These are phyloP conservation scores for Penicillium taxi DNA, from an alignment of 495 filamentous ascomycete genomes.

Conservation along the genomic window DNA sequence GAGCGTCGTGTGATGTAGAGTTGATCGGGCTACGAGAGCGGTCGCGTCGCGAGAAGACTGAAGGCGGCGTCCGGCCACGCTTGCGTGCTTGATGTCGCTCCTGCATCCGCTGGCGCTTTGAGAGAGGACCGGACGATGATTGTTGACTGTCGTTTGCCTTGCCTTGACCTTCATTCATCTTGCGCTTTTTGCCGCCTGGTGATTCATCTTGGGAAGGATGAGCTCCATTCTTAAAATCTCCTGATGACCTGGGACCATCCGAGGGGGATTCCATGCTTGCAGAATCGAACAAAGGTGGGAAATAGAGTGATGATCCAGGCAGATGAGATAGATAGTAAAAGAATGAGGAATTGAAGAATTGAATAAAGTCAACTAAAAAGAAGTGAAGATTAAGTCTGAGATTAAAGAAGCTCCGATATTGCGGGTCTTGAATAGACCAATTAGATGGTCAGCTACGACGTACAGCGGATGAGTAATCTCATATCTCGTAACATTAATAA, in stretches of 20 bases:
- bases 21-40: slow-evolving; percentile 26
- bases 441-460: too few species aligned
- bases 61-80: slow-evolving; percentile 31
- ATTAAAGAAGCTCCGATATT: too few species aligned
- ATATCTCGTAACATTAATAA: too few species aligned
- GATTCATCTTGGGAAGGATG: slow-evolving; percentile 1
- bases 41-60: slow-evolving; percentile 38
- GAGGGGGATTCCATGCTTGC: too few species aligned
- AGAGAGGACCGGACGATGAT: slow-evolving; percentile 15
- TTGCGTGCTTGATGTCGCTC: slow-evolving; percentile 38
- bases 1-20: slow-evolving; percentile 15
- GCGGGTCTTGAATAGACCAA: too few species aligned
- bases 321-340: too few species aligned
- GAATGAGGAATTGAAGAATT: too few species aligned
- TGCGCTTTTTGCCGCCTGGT: slow-evolving; percentile 18
- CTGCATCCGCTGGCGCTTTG: slow-evolving; percentile 38
- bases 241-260: too few species aligned
- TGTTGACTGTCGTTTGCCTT: slow-evolving; percentile 11
- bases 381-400: too few species aligned
- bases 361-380: too few species aligned
- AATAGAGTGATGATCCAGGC: too few species aligned
- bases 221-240: slow-evolving; percentile 9
- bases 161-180: slow-evolving; percentile 15
- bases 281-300: slow-evolving; percentile 4
- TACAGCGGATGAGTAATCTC: too few species aligned